Evolutionary conservation across 805 yeast species (phyloP), one percentile per base, ranked within the genome.

Genomic region (Spencermartinsiella europaea): DNA sequence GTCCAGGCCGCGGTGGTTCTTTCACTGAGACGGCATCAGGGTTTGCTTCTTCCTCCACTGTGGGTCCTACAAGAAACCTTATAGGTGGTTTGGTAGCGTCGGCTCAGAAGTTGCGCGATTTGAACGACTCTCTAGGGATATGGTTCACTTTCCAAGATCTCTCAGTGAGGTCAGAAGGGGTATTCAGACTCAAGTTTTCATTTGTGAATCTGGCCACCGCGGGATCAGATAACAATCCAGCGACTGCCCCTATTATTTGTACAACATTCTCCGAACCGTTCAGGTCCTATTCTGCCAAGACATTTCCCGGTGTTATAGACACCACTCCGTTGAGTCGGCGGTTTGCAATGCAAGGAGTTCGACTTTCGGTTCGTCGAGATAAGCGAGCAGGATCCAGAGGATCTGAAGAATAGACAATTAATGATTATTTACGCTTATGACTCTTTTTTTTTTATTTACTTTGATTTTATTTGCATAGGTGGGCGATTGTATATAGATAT

Each of bases 261-360:
- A 50, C 52, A n/a, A 52, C 58, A 33, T 70, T 64, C 48, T 66
- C 70, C 12, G 60, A 65, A 7, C 49, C 57, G 3, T 70, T 71
- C 58, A 58, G 55, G 34, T 73, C 70, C 3, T 71, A 63, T 49
- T 65, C 71, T 31, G 74, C 75, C 0, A 71, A 71, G 49, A 66
- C 63, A 52, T 71, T 70, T 49, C 75, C 75, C 1, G 75, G 75
- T 4, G 75, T 71, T 16, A 68, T 68, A 37, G 74, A 71, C 37
- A 59, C 69, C 28, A 65, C 71, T 2, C 61, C 65, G 2, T 57
- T 71, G 27, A 69, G 73, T 31, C 53, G 67, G 33, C 64, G 69
- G 17, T 71, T 71, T 58, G 74, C 71, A 1, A 58, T 63, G 34
- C 75, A 71, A 53, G 75, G 75, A 15, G 64, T 71, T 45, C 66